These are phyloP conservation scores for Sarcodon aspratus DNA, from an alignment of 768 basidiomycete genomes.

Conservation along the genomic window DNA sequence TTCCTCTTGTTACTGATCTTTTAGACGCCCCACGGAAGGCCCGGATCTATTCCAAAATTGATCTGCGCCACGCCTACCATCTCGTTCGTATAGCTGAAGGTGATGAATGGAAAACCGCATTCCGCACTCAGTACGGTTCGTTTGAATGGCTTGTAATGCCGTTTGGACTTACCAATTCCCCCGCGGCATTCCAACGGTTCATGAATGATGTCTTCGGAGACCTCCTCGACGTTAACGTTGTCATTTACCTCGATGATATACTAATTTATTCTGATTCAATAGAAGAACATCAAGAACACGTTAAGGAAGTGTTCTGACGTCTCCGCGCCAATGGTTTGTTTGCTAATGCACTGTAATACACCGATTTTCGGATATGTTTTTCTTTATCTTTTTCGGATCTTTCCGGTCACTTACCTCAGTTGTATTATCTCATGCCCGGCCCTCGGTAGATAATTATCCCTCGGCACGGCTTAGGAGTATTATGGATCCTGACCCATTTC, in stretches of 20 bases:
- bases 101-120: constrained; percentile 28
- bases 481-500: too few species aligned
- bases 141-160: constrained; percentile 25
- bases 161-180: constrained; percentile 15
- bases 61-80: constrained; percentile 29
- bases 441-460: too few species aligned
- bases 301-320: constrained; percentile 8
- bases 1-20: constrained; percentile 21
- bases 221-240: constrained; percentile 3
- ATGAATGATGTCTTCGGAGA: constrained; percentile 8
- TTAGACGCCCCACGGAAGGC: constrained; percentile 15
- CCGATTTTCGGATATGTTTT: too few species aligned
- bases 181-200: constrained; percentile 8
- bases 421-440: too few species aligned
- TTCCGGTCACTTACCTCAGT: too few species aligned
- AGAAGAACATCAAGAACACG: constrained; percentile 9
- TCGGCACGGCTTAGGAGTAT: too few species aligned
- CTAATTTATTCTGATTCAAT: constrained; percentile 7
- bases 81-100: constrained; percentile 25
- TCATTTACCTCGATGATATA: constrained; percentile 7
- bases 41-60: constrained; percentile 23
- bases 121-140: constrained; percentile 23
- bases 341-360: too few species aligned
- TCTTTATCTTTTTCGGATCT: too few species aligned
- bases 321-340: constrained; percentile 20